Evolutionary conservation across 2,329 filamentous ascomycete species (phyloP).

Genomic region (Aspergillus ustus): DNA sequence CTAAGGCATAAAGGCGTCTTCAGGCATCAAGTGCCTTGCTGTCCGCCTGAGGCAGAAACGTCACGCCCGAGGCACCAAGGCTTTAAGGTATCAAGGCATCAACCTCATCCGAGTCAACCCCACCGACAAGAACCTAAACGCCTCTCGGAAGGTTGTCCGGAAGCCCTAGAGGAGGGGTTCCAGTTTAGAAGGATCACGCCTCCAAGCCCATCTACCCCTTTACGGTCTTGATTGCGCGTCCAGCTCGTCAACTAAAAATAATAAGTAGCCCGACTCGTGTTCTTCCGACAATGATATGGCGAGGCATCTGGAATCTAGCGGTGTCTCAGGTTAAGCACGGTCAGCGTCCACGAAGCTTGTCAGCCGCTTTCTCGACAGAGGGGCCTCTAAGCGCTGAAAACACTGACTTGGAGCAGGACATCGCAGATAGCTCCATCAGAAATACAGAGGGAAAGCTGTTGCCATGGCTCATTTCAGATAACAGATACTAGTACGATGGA

Average conservation of each 20-base stretch:
- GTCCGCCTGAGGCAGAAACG: not conserved
- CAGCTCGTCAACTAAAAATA: not conserved
- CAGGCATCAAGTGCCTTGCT: not conserved
- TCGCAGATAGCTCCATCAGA: not conserved
- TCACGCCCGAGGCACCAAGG: not conserved
- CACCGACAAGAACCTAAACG: not conserved
- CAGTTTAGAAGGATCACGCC: not conserved
- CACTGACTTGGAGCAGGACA: no score
- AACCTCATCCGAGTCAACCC: not conserved
- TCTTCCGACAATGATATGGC: not conserved
- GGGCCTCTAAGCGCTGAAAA: not conserved
- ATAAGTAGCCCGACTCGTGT: not conserved
- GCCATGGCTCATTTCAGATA: not conserved
- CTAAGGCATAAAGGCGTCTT: constrained; percentile 12
- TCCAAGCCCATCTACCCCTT: not conserved
- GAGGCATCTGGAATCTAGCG: not conserved
- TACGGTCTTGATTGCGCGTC: not conserved
- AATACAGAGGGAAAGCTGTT: not conserved
- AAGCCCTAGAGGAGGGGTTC: not conserved
- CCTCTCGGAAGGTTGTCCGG: not conserved
- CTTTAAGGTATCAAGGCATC: not conserved
- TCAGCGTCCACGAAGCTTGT: not conserved
- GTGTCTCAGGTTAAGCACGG: not conserved
- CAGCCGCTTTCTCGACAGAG: no score
- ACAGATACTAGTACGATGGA: not conserved